A percentile compares a stretch with the other conserved stretches of the same genome.
Evolutionary conservation across 257 asterid genomes (phyloP).

Genomic region (Rauvolfia tetraphylla): DNA sequence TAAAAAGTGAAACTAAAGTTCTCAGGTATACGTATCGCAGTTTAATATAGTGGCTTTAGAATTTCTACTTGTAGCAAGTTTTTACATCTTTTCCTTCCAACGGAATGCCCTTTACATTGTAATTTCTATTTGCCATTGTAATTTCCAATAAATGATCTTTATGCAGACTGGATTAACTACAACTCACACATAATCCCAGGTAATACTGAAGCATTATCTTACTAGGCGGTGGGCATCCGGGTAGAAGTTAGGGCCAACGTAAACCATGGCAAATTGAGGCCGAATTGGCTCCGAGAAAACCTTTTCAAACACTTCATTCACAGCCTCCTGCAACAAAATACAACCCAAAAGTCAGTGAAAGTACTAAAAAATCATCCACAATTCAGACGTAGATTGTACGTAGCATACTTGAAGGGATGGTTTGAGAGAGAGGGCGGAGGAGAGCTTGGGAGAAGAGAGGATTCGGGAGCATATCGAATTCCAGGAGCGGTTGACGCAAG

Average conservation of each 20-base stretch:
- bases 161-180: not conserved
- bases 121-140: not conserved
- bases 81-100: not conserved
- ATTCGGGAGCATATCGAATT: slow-evolving; percentile 49
- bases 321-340: slow-evolving; percentile 49
- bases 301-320: slow-evolving; percentile 63
- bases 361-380: not conserved
- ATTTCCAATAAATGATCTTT: not conserved
- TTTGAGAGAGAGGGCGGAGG: slow-evolving; percentile 63
- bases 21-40: not conserved
- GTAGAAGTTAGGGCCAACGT: slow-evolving; percentile 47
- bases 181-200: not conserved
- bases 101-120: not conserved
- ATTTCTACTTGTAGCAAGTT: not conserved
- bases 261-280: slow-evolving; percentile 79
- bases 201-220: not conserved
- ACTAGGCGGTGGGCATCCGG: slow-evolving; percentile 51
- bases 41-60: not conserved
- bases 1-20: no score
- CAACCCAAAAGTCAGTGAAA: slow-evolving; percentile 2
- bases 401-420: slow-evolving; percentile 45
- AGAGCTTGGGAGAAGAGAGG: slow-evolving; percentile 60
- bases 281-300: slow-evolving; percentile 64
- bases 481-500: slow-evolving; percentile 83
- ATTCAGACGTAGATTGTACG: not conserved